Base-by-base conservation (phyloP, 805 yeast species). In the Saturnispora dispora region DNA sequence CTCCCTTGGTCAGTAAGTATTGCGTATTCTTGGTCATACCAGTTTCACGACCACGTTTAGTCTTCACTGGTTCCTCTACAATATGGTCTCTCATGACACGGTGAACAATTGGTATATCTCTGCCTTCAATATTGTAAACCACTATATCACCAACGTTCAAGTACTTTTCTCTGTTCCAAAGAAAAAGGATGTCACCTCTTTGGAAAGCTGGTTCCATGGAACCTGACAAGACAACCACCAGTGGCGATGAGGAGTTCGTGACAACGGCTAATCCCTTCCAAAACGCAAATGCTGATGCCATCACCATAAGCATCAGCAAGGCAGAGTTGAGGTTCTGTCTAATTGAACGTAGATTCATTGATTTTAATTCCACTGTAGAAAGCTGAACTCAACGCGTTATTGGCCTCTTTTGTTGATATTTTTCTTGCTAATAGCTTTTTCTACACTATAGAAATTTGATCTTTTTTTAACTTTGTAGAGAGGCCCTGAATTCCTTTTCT, bases 191-290 rank as follows among this genome's bases (percentile, higher is more conserved):
- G 65, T 93, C 99, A 47, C 99, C 99, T 69, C 99, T 79, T 69
- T 93, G 97, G 76, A 93, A 93, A 2, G 99, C 99, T 2, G 99
- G 99, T 66, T 93, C 99, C 99, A 93, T 93, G 2, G 98, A 91
- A 5, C 99, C 99, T 1, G 98, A 89, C 46, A 93, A 77, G 9
- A 93, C 99, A 28, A 93, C 99, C 20, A 93, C 99, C 23, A 93
- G 81, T 20, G 99, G 99, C 1, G 97, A 87, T 54, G 87, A 83
- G 0, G 96, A 82, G 68, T 88, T 81, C 10, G 96, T 76, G 1
- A 82, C 72, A 4, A 91, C 71, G 1, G 88, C 80, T 15, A 91
- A 72, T 0, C 86, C 78, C 63, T 88, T 88, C 96, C 97, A 93
- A 54, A 88, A 79, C 78, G 93, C 85, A 67, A 81, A 93, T 0